phyloP scores from a whole-genome alignment of 2,329 filamentous ascomycete species.

The Botrytis tulipae region DNA sequence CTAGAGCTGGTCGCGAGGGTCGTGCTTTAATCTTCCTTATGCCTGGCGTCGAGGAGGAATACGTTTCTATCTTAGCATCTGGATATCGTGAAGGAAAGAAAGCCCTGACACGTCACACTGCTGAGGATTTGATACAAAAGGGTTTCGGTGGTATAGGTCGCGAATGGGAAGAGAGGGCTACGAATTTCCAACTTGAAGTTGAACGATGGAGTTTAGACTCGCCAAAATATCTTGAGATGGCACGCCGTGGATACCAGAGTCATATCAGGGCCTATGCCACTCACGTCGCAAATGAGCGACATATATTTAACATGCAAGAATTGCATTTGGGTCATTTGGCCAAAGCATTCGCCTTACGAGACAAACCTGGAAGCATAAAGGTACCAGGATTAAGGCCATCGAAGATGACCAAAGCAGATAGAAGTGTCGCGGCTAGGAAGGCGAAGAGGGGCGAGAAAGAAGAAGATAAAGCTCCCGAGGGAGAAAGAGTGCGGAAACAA shows the following conservation, averaged over 20 bases:
- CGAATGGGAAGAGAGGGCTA: constrained; percentile 65
- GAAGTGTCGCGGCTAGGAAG: constrained; percentile 41
- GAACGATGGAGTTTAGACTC: constrained; percentile 66
- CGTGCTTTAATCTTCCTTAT: constrained; percentile 86
- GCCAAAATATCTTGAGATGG: constrained; percentile 71
- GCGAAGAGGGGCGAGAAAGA: constrained; percentile 40
- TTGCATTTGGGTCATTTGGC: constrained; percentile 90
- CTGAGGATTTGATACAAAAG: constrained; percentile 65
- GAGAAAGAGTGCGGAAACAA: constrained; percentile 39
- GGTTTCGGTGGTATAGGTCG: constrained; percentile 55
- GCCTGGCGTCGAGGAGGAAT: constrained; percentile 88
- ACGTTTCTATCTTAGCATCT: constrained; percentile 58
- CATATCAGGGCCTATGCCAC: constrained; percentile 95
- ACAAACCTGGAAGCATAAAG: constrained; percentile 81
- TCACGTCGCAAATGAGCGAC: constrained; percentile 79
- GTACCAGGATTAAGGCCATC: constrained; percentile 46
- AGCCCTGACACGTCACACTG: constrained; percentile 62
- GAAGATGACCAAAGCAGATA: constrained; percentile 43
- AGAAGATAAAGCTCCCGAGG: constrained; percentile 39
- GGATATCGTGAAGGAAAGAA: constrained; percentile 50
- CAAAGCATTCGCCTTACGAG: constrained; percentile 87
- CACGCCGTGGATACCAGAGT: constrained; percentile 81
- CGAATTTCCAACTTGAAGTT: constrained; percentile 64
- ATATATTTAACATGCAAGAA: constrained; percentile 87
- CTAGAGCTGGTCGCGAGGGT: constrained; percentile 84